phyloP scores from a whole-genome alignment of 1,139 yeast genomes.

The Pichia terricola region DNA sequence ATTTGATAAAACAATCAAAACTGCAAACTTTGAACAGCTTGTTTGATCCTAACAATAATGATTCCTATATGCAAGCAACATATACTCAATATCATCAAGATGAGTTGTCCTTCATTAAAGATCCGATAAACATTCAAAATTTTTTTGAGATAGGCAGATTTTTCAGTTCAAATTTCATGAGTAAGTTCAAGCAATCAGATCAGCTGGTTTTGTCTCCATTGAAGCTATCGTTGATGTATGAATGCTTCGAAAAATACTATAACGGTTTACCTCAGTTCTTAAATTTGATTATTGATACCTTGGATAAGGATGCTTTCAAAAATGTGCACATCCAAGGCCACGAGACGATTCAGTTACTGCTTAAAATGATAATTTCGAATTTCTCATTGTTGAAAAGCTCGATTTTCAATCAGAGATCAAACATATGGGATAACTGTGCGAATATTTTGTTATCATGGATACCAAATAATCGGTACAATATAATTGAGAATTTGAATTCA shows the following conservation, averaged over 20 bases:
- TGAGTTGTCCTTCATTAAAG: neutral
- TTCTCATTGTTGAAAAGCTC: constrained; percentile 13
- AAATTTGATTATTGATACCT: constrained; percentile 29
- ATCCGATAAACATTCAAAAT: constrained; percentile 6
- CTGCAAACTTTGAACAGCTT: neutral
- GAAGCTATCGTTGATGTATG: constrained; percentile 18
- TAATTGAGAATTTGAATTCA: constrained; percentile 1
- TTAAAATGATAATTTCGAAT: constrained; percentile 16
- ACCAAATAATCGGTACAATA: constrained; percentile 9
- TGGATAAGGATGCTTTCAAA: constrained; percentile 5
- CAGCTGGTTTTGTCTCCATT: neutral
- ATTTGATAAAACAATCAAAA: neutral
- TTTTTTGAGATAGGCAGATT: constrained; percentile 6
- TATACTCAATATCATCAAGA: neutral
- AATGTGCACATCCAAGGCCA: constrained; percentile 1
- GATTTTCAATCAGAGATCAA: constrained; percentile 3
- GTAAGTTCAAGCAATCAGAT: neutral
- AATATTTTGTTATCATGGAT: constrained; percentile 10
- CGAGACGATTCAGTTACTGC: constrained; percentile 10
- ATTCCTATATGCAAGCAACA: too few species aligned
- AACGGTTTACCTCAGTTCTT: constrained; percentile 36
- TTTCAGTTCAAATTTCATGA: neutral
- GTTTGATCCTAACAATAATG: neutral
- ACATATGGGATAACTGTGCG: constrained; percentile 2
- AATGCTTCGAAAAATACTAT: constrained; percentile 27